phyloP scores from a whole-genome alignment of 108 stramenopile species.

The Aurantiochytrium sp. region DNA sequence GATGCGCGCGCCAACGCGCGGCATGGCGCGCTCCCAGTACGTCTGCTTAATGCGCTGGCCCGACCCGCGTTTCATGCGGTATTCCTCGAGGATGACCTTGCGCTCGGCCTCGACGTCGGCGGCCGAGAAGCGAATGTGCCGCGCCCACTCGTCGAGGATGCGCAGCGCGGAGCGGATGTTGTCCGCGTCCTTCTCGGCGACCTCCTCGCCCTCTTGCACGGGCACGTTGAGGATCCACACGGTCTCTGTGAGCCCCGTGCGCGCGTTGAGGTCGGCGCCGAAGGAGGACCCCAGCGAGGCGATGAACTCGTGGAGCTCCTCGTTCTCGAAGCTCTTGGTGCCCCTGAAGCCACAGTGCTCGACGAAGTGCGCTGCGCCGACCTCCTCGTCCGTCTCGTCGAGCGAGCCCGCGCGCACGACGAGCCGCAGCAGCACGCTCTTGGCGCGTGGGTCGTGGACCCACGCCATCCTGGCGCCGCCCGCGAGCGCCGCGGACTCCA shows the following conservation, averaged over 20 bases:
- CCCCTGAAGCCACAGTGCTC: not conserved
- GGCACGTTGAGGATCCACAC: not conserved
- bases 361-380: not conserved
- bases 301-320: not conserved
- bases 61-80: not conserved
- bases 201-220: not conserved
- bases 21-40: not conserved
- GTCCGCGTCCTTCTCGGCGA: not conserved
- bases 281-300: not conserved
- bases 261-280: slow-evolving; percentile 14
- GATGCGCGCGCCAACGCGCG: not conserved
- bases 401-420: not conserved
- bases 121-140: not conserved
- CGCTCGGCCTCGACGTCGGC: slow-evolving; percentile 32
- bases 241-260: not conserved
- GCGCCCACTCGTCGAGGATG: slow-evolving; percentile 11
- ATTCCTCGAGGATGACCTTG: slow-evolving; percentile 15
- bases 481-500: not conserved
- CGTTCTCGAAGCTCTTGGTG: not conserved
- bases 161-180: not conserved
- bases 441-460: not conserved
- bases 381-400: slow-evolving; percentile 21
- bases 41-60: not conserved
- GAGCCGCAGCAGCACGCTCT: not conserved
- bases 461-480: not conserved